Conservation (phyloP, 495 filamentous ascomycete genomes). For the Hyaloscypha finlandica region DNA sequence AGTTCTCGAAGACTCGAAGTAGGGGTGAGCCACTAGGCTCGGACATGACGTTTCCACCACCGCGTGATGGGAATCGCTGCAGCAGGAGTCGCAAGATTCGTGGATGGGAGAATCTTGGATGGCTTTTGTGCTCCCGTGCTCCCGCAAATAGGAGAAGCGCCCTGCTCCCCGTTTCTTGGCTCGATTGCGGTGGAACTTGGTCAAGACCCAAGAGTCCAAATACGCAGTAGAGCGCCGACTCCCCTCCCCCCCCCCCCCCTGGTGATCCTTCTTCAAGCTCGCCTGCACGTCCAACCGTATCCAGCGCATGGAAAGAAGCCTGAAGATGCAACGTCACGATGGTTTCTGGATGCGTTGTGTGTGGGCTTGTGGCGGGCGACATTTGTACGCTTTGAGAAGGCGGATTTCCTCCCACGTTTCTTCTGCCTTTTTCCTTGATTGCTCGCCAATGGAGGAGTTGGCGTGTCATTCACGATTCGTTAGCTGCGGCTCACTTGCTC, state of each 20-base stretch:
- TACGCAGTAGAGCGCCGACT: not conserved
- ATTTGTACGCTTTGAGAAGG: not conserved
- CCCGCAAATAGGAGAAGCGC: not conserved
- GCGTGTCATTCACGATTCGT: not conserved
- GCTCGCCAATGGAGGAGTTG: not conserved
- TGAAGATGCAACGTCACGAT: conserved; percentile 1
- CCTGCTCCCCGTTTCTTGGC: not conserved
- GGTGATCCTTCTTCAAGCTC: not conserved
- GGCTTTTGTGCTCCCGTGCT: not conserved
- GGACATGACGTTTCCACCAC: not conserved
- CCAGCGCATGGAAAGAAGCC: not conserved
- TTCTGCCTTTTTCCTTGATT: not conserved
- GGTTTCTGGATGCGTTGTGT: not conserved
- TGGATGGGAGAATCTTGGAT: too few relatives aligned
- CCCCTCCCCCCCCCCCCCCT: too few relatives aligned
- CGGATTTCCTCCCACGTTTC: not conserved
- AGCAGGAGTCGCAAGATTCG: not conserved
- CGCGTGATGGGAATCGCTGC: not conserved
- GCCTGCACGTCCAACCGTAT: not conserved
- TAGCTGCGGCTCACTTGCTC: not conserved
- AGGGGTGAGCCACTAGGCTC: not conserved
- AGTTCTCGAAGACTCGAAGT: too few relatives aligned
- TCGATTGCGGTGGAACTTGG: not conserved
- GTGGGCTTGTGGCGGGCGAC: not conserved
- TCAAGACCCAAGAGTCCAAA: not conserved